A percentile compares a stretch with the other conserved stretches of the same genome.
phyloP scores from a whole-genome alignment of 192 early-diverging fungal genomes.

The Haplosporangium gracile region DNA sequence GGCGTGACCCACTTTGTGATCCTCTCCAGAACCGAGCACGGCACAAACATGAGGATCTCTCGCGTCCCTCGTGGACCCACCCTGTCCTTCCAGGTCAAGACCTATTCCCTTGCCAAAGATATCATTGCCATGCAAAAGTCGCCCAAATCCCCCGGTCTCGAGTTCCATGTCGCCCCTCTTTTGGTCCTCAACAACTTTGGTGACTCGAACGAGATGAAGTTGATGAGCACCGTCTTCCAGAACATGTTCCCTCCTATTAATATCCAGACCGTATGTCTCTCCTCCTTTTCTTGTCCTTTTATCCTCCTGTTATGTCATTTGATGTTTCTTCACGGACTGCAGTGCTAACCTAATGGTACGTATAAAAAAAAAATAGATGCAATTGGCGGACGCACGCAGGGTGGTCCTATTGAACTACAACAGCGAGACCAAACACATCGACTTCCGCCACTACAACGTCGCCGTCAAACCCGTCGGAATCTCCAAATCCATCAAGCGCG shows the following conservation, averaged over 20 bases:
- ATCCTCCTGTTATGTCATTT: neutral
- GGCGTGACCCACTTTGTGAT: constrained; percentile 91
- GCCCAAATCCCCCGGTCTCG: constrained; percentile 82
- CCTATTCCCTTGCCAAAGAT: constrained; percentile 88
- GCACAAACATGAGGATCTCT: constrained; percentile 87
- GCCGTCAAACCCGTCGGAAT: constrained; percentile 90
- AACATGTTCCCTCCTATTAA: constrained; percentile 98
- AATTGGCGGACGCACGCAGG: constrained; percentile 87
- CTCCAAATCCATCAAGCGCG: constrained; percentile 89
- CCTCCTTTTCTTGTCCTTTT: neutral
- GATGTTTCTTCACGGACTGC: too few relatives aligned
- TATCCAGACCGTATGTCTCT: constrained; percentile 79
- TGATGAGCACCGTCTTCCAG: constrained; percentile 96
- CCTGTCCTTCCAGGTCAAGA: constrained; percentile 84
- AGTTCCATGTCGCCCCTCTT: constrained; percentile 86
- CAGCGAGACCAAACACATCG: constrained; percentile 82
- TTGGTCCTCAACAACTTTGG: constrained; percentile 88
- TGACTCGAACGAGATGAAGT: constrained; percentile 83
- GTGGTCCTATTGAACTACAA: constrained; percentile 95
- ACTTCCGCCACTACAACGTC: constrained; percentile 95
- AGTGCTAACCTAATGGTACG: neutral
- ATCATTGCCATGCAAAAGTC: constrained; percentile 81
- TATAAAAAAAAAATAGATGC: constrained; percentile 71
- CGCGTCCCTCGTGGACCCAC: constrained; percentile 95
- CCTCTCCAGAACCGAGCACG: constrained; percentile 86